Evolutionary conservation across 306 rosid species (phyloP), one percentile per base, ranked within the genome.

Genomic region (Datisca glomerata): DNA sequence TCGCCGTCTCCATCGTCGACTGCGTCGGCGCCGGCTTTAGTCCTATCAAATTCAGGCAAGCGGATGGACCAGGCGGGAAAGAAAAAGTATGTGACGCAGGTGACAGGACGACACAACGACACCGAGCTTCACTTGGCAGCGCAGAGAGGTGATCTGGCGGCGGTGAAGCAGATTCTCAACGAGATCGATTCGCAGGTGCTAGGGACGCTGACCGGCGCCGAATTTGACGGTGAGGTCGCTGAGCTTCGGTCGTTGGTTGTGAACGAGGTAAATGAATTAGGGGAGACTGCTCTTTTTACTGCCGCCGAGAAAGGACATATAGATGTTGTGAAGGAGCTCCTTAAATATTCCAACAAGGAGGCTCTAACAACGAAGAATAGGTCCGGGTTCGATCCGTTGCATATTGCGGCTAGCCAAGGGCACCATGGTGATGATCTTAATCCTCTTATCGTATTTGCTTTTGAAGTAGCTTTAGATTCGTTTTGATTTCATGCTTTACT

Each of bases 71-170:
- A 84, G 52, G 92, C 94, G 0, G 96, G 98, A 43, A 85, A 60
- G 81, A 91, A 91, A 80, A 91, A 80, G 72, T 91, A 91, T 41
- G 96, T 91, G 71, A 91, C 84, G 71, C 98, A 91, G 40, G 98
- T 91, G 53, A 91, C 98, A 2, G 98, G 98, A 16, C 69, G 98
- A 44, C 92, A 80, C 67, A 91, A 84, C 70, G 98, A 84, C 47
- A 91, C 98, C 0, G 86, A 78, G 53, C 86, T 91, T n/a, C 98
- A 91, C 67, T 54, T 91, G 51, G 98, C 98, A 12, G 96, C 98
- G 50, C 98, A 84, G 59, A 66, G 81, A 22, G 98, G 92, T 1
- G 96, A 91, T 74, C 82, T 84, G 28, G 78, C 69, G 3, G 98
- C 94, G 1, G 94, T 91, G 58, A 71, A 63, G 70, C 83, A 78